Evolutionary conservation across 2,329 filamentous ascomycete genomes (phyloP).

Genomic region (Hypoxylon sp.): DNA sequence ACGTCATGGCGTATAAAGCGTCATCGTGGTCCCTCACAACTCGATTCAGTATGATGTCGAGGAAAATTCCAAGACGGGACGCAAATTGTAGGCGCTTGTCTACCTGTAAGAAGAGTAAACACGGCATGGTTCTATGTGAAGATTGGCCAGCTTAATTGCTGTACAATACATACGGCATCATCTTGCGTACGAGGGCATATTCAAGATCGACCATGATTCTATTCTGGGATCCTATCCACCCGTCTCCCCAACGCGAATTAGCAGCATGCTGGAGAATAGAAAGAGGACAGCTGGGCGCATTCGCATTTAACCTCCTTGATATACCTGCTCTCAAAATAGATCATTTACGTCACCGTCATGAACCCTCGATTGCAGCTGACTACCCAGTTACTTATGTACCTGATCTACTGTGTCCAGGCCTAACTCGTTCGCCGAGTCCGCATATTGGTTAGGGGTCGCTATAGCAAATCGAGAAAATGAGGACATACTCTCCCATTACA

Average conservation of each 20-base stretch:
- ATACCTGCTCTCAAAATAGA: neutral
- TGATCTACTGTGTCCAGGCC: neutral
- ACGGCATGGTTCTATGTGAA: neutral
- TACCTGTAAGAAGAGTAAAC: neutral
- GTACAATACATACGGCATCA: neutral
- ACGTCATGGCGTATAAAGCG: conserved; percentile 16
- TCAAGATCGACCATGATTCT: neutral
- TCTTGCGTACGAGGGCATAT: neutral
- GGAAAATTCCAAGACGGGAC: neutral
- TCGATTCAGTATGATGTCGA: conserved; percentile 4
- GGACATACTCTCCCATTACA: neutral
- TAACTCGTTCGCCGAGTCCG: neutral
- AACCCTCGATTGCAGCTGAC: neutral
- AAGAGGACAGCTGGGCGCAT: neutral
- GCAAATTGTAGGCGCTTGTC: neutral
- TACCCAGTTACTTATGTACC: neutral
- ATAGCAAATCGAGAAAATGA: neutral
- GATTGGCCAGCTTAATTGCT: neutral
- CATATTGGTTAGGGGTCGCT: neutral
- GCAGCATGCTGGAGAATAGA: neutral
- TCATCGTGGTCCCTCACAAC: neutral
- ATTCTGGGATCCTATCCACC: neutral
- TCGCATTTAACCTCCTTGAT: neutral
- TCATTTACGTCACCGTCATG: conserved; percentile 9
- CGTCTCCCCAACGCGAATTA: neutral